phyloP scores from a whole-genome alignment of 1,284 basidiomycete species.

The Neotropicomus parvogracilis region DNA sequence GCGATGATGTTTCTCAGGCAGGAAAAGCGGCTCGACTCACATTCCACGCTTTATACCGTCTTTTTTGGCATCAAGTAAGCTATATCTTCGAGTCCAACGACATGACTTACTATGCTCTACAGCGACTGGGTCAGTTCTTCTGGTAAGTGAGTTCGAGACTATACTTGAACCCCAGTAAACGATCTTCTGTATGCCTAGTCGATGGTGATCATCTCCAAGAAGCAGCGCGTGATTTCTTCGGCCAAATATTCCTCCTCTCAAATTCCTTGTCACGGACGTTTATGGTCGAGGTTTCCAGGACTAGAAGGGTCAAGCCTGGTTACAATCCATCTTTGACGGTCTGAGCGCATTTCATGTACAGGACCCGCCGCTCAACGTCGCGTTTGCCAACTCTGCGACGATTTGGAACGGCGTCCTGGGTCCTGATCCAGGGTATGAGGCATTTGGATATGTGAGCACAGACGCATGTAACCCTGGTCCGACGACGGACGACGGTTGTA shows the following conservation, averaged over 20 bases:
- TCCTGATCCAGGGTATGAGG: constrained; percentile 38
- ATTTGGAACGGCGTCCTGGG: constrained; percentile 47
- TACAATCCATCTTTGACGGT: constrained; percentile 39
- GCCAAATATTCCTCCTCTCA: constrained; percentile 39
- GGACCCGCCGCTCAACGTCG: constrained; percentile 35
- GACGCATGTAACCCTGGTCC: constrained; percentile 36
- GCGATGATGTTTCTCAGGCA: constrained; percentile 28
- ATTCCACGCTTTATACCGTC: constrained; percentile 33
- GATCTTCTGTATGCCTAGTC: constrained; percentile 9
- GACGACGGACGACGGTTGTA: constrained; percentile 35
- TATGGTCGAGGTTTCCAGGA: constrained; percentile 44
- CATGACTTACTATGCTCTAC: constrained; percentile 12
- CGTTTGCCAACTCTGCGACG: constrained; percentile 42
- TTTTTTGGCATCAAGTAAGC: constrained; percentile 40
- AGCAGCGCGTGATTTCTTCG: constrained; percentile 36
- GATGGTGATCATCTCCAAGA: constrained; percentile 34
- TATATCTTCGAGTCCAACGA: not conserved
- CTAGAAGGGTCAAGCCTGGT: constrained; percentile 41
- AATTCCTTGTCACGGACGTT: constrained; percentile 46
- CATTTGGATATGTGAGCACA: constrained; percentile 46
- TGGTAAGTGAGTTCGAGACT: constrained; percentile 11
- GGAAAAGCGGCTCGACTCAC: constrained; percentile 25
- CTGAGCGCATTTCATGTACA: constrained; percentile 30
- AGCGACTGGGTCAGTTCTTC: constrained; percentile 33
- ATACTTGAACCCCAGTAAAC: not conserved